Evolutionary conservation across 768 basidiomycete species (phyloP), one percentile per base, ranked within the genome.

Genomic region (Podaxis mareebaensis): DNA sequence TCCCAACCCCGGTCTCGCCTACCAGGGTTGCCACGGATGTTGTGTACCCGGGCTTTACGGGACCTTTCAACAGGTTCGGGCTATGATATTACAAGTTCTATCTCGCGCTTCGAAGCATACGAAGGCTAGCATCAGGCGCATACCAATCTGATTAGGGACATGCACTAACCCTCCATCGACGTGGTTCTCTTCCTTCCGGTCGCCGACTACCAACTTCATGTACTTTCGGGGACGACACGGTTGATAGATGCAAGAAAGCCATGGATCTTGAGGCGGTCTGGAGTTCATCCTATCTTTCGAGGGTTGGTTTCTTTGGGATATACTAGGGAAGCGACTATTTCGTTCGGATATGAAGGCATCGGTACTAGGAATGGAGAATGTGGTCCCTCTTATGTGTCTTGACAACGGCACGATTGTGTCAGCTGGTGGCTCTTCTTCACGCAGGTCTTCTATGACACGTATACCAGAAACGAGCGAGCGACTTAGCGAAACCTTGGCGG

Each of bases 401-500:
- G 20, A 46, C 3, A 15, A 6, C 44, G 20, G 44, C n/a, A 20
- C 3, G 5, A 46, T 20, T 46, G 44, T n/a, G 20, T 10, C 11
- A 46, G 44, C 4, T 7, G 20, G 7, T 46, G 44, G n/a, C 40
- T 40, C 40, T 42, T 42, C 40, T 42, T 17, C 44, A n/a, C n/a
- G 44, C 44, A 22, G n/a, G 44, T 46, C 20, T 7, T 3, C 5
- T 46, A 6, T 3, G 8, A 24, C 13, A 10, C 20, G n/a, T 38
- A 49, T 30, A 36, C 58, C 30, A 8, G 33, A 33, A 26, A 36
- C 28, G 8, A 59, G 46, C 22, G 24, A 38, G n/a, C 30, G 44
- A 46, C 38, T 59, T 49, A 15, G 58, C 22, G 58, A 49, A 24
- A 59, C 30, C n/a, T 20, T 33, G 28, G 58, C 58, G 44, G 44